Evolutionary conservation across 1,139 yeast species (phyloP).

Genomic region (Debaryomyces sp.): DNA sequence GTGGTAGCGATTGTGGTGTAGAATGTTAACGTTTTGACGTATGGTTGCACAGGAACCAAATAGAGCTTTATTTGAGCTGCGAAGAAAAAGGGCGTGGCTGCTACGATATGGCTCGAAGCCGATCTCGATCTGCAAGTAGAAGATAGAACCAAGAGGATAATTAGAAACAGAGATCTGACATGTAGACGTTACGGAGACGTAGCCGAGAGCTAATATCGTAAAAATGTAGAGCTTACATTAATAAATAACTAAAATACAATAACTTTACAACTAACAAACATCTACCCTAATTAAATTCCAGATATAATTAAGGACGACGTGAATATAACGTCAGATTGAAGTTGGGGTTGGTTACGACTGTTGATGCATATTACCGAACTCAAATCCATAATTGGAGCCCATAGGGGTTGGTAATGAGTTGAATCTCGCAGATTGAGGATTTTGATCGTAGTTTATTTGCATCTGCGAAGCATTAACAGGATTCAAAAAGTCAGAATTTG

Average conservation of each 20-base stretch:
- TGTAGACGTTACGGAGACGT: neutral
- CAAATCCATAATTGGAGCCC: slow-evolving; percentile 19
- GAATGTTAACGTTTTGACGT: neutral
- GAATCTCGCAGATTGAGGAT: slow-evolving; percentile 22
- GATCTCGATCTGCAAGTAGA: neutral
- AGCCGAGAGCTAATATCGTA: neutral
- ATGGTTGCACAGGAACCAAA: neutral
- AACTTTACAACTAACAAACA: neutral
- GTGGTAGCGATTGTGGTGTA: neutral
- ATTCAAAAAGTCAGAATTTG: slow-evolving; percentile 8
- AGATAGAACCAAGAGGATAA: too few relatives aligned
- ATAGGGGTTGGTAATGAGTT: slow-evolving; percentile 34
- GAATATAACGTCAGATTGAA: neutral
- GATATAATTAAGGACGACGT: neutral
- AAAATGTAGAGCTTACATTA: neutral
- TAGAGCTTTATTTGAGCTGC: neutral
- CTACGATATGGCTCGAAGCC: neutral
- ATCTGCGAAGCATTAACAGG: slow-evolving; percentile 14
- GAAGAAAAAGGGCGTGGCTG: neutral
- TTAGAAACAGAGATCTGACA: neutral
- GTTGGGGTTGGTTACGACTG: slow-evolving; percentile 3
- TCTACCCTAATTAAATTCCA: slow-evolving; percentile 1
- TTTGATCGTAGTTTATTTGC: slow-evolving; percentile 18
- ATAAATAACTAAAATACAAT: slow-evolving; percentile 5
- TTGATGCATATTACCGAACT: slow-evolving; percentile 10